Percentiles rank a stretch among this genome's conserved stretches.
phyloP scores from a whole-genome alignment of 2,329 filamentous ascomycete genomes.

The Monosporascus sp. region DNA sequence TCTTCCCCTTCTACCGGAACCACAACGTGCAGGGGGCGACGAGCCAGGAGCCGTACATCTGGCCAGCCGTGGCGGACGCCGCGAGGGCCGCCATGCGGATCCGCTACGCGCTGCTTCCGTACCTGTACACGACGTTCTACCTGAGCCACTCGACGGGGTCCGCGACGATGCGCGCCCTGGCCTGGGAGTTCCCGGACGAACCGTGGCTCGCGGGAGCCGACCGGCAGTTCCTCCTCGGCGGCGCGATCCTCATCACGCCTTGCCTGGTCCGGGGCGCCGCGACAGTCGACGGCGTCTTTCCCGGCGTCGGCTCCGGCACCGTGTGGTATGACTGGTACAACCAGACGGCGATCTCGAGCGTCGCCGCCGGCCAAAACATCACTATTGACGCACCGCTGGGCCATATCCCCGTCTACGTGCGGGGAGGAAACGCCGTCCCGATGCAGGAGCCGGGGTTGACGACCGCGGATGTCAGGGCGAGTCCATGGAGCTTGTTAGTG shows the following conservation, averaged over 20 bases:
- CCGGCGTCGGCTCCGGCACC: constrained; percentile 53
- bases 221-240: constrained; percentile 67
- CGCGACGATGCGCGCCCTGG: constrained; percentile 67
- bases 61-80: constrained; percentile 61
- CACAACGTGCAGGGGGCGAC: constrained; percentile 61
- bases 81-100: constrained; percentile 63
- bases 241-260: constrained; percentile 60
- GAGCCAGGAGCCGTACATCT: constrained; percentile 67
- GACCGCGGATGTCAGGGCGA: constrained; percentile 56
- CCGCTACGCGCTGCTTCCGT: constrained; percentile 66
- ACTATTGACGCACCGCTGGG: constrained; percentile 46
- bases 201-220: constrained; percentile 62
- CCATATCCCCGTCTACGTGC: constrained; percentile 66
- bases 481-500: constrained; percentile 62
- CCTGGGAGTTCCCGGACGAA: constrained; percentile 71
- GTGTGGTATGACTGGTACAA: constrained; percentile 80
- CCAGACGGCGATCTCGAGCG: constrained; percentile 43
- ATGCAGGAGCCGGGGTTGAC: constrained; percentile 65
- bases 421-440: constrained; percentile 63
- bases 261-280: constrained; percentile 58
- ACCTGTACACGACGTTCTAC: constrained; percentile 71
- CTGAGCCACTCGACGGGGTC: constrained; percentile 58
- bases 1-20: constrained; percentile 76
- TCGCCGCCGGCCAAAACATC: constrained; percentile 31
- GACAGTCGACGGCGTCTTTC: constrained; percentile 64